Percentiles rank a stretch among this genome's conserved stretches.
Evolutionary conservation across 2,329 filamentous ascomycete genomes (phyloP).

Genomic region (Colletotrichum noveboracense): DNA sequence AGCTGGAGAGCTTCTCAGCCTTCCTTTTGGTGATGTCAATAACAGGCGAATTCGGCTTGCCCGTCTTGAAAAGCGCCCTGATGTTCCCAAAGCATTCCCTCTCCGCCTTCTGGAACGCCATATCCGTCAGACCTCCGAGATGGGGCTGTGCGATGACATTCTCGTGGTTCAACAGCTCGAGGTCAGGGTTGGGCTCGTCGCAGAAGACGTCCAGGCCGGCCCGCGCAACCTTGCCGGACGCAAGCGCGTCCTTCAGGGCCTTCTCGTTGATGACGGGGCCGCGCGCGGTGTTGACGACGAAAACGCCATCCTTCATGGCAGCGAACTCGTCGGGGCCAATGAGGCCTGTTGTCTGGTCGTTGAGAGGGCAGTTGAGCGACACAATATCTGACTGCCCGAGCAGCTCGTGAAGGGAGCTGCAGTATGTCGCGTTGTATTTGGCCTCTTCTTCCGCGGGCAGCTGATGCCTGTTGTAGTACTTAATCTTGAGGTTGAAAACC

Average conservation of each 20-base stretch:
- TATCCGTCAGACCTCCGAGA: constrained; percentile 47
- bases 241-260: constrained; percentile 50
- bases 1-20: neutral
- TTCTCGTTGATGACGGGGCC: constrained; percentile 54
- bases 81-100: constrained; percentile 53
- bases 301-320: constrained; percentile 50
- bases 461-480: constrained; percentile 46
- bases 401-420: constrained; percentile 40
- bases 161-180: constrained; percentile 43
- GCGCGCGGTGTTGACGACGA: constrained; percentile 57
- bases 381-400: constrained; percentile 46
- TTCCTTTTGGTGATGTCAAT: constrained; percentile 24
- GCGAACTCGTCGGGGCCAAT: constrained; percentile 44
- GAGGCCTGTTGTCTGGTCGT: constrained; percentile 40
- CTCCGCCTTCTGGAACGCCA: constrained; percentile 46
- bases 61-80: constrained; percentile 40
- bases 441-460: constrained; percentile 38
- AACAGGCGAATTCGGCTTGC: constrained; percentile 42
- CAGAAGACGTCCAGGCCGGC: constrained; percentile 55
- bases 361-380: constrained; percentile 45
- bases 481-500: constrained; percentile 48
- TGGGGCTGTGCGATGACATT: constrained; percentile 50
- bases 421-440: constrained; percentile 39
- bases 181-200: constrained; percentile 47
- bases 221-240: constrained; percentile 48